Evolutionary conservation across 2,329 filamentous ascomycete species (phyloP).

Genomic region (Verticillium nonalfalfae): DNA sequence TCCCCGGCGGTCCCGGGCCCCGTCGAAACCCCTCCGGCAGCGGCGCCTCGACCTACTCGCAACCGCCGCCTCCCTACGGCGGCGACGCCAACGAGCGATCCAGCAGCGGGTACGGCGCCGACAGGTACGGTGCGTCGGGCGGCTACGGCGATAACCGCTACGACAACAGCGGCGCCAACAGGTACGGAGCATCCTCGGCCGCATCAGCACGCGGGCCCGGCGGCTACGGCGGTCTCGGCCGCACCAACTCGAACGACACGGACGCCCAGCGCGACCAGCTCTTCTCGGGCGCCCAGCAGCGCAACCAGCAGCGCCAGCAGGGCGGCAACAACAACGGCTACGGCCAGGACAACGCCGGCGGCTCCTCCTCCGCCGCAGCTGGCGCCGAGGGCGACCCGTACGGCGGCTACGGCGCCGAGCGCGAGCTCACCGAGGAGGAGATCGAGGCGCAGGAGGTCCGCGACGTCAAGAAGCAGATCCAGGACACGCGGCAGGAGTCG

Average conservation of each 20-base stretch:
- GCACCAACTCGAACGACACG: constrained; percentile 31
- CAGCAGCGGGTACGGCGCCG: constrained; percentile 42
- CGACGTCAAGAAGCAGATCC: constrained; percentile 63
- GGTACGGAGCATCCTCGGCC: constrained; percentile 21
- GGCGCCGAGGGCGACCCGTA: constrained; percentile 18
- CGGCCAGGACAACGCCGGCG: constrained; percentile 3
- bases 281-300: constrained; percentile 50
- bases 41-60: constrained; percentile 15
- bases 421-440: constrained; percentile 76
- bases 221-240: constrained; percentile 56
- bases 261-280: constrained; percentile 56
- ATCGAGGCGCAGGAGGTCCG: constrained; percentile 67
- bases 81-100: constrained; percentile 2
- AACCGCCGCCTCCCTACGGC: constrained; percentile 28
- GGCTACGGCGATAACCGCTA: constrained; percentile 51
- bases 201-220: constrained; percentile 35
- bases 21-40: constrained; percentile 17
- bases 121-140: constrained; percentile 43
- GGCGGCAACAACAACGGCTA: constrained; percentile 5
- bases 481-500: constrained; percentile 70
- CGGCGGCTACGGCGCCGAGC: constrained; percentile 58
- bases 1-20: constrained; percentile 28
- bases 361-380: constrained; percentile 12
- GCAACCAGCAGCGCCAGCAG: constrained; percentile 33
- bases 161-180: constrained; percentile 31